phyloP scores from a whole-genome alignment of 2,329 filamentous ascomycete species.

The Fusarium tanahbumbuense region DNA sequence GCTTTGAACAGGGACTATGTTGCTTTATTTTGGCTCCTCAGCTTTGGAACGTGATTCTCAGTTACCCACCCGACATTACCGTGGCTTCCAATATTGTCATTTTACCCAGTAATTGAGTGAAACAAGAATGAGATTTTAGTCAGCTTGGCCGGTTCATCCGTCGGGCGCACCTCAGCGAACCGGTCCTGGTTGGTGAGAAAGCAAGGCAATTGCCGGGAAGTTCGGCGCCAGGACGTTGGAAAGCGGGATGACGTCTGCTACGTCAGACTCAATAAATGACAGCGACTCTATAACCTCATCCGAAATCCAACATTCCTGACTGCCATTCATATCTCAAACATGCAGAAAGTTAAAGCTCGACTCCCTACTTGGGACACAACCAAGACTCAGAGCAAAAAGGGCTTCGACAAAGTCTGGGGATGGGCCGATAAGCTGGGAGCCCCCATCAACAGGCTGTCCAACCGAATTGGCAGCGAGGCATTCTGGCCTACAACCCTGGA shows the following conservation, averaged over 20 bases:
- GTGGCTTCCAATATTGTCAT: background rate
- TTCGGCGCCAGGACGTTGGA: background rate
- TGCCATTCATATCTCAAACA: constrained; percentile 12
- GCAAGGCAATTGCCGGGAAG: constrained; percentile 16
- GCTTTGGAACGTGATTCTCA: background rate
- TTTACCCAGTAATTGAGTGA: background rate
- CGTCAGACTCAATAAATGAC: constrained; percentile 10
- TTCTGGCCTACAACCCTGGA: constrained; percentile 90
- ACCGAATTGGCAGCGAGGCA: constrained; percentile 82
- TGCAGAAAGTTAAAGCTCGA: constrained; percentile 52
- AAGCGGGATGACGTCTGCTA: constrained; percentile 23
- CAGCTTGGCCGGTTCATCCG: constrained; percentile 16
- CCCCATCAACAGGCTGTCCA: constrained; percentile 82
- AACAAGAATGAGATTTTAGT: background rate
- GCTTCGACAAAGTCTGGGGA: constrained; percentile 79
- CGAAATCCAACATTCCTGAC: background rate
- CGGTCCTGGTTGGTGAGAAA: background rate
- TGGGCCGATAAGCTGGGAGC: constrained; percentile 66
- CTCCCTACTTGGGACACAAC: constrained; percentile 65
- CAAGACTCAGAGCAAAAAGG: constrained; percentile 68
- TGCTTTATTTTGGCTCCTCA: background rate
- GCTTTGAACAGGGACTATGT: background rate
- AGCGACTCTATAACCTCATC: background rate
- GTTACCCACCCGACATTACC: background rate
- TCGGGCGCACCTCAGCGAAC: background rate